Evolutionary conservation across 2,329 filamentous ascomycete genomes (phyloP).

Genomic region (Bipolaris oryzae): DNA sequence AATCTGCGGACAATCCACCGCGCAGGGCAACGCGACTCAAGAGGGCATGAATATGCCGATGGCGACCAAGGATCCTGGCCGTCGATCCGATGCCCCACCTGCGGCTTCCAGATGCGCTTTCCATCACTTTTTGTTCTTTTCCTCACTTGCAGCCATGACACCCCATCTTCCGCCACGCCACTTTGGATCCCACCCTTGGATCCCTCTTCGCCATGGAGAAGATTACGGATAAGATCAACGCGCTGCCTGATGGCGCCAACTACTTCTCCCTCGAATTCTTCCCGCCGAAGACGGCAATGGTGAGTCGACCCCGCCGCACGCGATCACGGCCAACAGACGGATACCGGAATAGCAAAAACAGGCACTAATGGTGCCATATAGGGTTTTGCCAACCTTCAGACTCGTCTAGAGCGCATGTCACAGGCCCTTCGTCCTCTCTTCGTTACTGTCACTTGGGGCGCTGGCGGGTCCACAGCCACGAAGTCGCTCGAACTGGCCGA

Average conservation of each 20-base stretch:
- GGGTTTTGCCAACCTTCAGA: conserved; percentile 91
- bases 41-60: conserved; percentile 3
- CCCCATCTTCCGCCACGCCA: conserved; percentile 22
- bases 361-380: conserved; percentile 32
- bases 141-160: conserved; percentile 39
- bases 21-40: not conserved
- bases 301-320: conserved; percentile 46
- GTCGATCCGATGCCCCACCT: conserved; percentile 33
- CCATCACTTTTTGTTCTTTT: conserved; percentile 29
- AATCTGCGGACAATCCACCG: too few species aligned
- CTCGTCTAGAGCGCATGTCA: conserved; percentile 93
- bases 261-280: conserved; percentile 99
- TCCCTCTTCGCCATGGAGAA: conserved; percentile 55
- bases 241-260: conserved; percentile 76
- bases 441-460: conserved; percentile 97
- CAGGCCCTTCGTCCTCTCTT: conserved; percentile 89
- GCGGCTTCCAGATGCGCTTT: conserved; percentile 27
- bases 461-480: conserved; percentile 86
- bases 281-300: conserved; percentile 93
- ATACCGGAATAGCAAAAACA: not conserved
- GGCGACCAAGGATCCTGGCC: conserved; percentile 18
- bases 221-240: conserved; percentile 94
- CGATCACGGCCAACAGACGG: conserved; percentile 2
- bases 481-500: conserved; percentile 95
- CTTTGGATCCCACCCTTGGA: conserved; percentile 3